These are phyloP conservation scores for Rosa persica DNA, from an alignment of 306 rosid species.

Conservation along the genomic window DNA sequence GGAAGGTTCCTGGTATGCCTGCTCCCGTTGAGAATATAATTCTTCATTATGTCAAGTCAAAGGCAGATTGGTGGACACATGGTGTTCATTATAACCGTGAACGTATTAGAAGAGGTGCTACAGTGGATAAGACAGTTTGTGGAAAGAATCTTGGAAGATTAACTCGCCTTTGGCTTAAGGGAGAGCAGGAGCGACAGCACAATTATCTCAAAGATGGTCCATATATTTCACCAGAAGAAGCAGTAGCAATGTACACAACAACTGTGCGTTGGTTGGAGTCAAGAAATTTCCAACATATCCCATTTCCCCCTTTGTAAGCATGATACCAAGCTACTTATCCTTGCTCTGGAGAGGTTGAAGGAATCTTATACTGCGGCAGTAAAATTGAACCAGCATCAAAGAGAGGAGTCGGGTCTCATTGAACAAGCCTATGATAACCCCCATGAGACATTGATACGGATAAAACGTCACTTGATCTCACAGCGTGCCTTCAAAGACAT, in stretches of 20 bases:
- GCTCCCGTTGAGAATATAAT: conserved; percentile 97
- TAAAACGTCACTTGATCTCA: conserved; percentile 90
- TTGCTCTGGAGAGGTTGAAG: conserved; percentile 93
- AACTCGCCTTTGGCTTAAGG: conserved; percentile 94
- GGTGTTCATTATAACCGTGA: conserved; percentile 96
- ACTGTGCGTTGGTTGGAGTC: conserved; percentile 99
- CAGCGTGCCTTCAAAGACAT: conserved; percentile 99
- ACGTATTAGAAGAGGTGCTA: conserved; percentile 96
- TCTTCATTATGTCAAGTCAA: conserved; percentile 93
- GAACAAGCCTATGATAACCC: conserved; percentile 99
- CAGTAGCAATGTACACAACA: conserved; percentile 88
- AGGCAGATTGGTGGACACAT: conserved; percentile 99
- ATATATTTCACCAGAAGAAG: conserved; percentile 96
- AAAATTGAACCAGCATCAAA: conserved; percentile 88
- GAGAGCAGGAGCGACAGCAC: conserved; percentile 98
- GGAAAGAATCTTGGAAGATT: conserved; percentile 94
- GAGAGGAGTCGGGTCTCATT: conserved; percentile 91
- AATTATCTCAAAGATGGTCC: conserved; percentile 98
- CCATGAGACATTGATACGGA: conserved; percentile 84
- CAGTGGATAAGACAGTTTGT: conserved; percentile 94
- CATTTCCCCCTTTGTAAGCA: conserved; percentile 97
- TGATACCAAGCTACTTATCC: conserved; percentile 92
- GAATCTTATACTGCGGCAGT: conserved; percentile 95
- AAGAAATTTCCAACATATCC: conserved; percentile 91
- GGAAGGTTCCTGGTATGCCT: conserved; percentile 99